These are phyloP conservation scores for Alternaria incomplexa DNA, from an alignment of 2,329 filamentous ascomycete genomes.

Conservation along the genomic window DNA sequence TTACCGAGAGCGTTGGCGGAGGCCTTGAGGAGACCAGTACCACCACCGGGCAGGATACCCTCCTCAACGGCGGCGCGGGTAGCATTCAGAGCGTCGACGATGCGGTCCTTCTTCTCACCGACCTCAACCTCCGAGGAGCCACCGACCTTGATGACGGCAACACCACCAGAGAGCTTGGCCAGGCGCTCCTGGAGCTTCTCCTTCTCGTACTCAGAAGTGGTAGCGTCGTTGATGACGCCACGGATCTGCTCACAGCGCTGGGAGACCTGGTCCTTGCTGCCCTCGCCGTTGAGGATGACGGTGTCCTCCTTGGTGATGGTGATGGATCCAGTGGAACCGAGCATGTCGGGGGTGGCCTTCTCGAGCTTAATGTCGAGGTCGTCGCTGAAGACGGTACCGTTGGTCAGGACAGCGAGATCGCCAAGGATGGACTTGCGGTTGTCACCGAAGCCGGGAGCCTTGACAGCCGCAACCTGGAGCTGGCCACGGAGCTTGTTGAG, in stretches of 20 bases:
- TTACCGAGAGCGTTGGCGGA: conserved; percentile 83
- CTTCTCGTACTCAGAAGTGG: conserved; percentile 99
- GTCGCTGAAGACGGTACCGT: conserved; percentile 96
- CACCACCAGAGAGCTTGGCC: conserved; percentile 97
- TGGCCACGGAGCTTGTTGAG: conserved; percentile 99
- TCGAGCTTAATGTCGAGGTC: conserved; percentile 99
- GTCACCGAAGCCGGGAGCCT: conserved; percentile 98
- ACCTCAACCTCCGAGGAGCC: conserved; percentile 98
- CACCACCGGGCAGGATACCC: conserved; percentile 97
- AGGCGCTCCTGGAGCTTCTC: conserved; percentile 99
- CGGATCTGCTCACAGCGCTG: conserved; percentile 99
- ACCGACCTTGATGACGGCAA: conserved; percentile 99
- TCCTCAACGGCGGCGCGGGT: conserved; percentile 98
- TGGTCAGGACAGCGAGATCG: conserved; percentile 93
- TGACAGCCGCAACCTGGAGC: conserved; percentile 97
- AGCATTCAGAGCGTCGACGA: conserved; percentile 97
- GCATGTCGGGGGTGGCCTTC: conserved; percentile 94
- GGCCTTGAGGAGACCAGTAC: conserved; percentile 97
- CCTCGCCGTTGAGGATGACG: conserved; percentile 96
- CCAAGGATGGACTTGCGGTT: conserved; percentile 99
- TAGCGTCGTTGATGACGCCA: conserved; percentile 90
- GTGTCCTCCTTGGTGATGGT: conserved; percentile 99
- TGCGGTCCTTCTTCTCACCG: conserved; percentile 99
- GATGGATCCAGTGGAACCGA: conserved; percentile 96
- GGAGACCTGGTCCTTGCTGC: conserved; percentile 88